Conservation (phyloP, 2,329 filamentous ascomycete genomes). For the Ophiostoma pallidulum region DNA sequence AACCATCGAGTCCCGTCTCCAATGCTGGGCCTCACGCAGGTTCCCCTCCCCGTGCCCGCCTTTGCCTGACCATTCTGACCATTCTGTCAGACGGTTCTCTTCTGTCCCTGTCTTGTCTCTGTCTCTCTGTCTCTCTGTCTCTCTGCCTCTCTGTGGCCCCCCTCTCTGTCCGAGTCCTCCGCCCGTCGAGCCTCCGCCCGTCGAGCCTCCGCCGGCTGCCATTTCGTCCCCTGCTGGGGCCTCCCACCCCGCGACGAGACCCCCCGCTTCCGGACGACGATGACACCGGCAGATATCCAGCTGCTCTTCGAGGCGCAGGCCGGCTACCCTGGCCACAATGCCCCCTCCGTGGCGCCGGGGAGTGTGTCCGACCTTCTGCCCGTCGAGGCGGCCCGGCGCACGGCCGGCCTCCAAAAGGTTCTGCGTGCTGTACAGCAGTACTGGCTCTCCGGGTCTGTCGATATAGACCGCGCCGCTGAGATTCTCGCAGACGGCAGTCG, state of each 20-base stretch:
- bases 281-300: slow-evolving; percentile 13
- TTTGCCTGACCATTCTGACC: too few species aligned
- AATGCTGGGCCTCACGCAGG: too few species aligned
- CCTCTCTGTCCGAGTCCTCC: too few species aligned
- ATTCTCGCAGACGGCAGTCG: slow-evolving; percentile 47
- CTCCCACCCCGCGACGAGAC: neutral
- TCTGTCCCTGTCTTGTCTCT: too few species aligned
- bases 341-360: neutral
- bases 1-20: too few species aligned
- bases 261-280: neutral
- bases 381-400: slow-evolving; percentile 16
- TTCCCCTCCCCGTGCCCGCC: too few species aligned
- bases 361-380: neutral
- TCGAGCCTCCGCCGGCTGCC: neutral
- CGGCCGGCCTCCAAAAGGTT: slow-evolving; percentile 27
- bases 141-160: too few species aligned
- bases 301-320: slow-evolving; percentile 8
- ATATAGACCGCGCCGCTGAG: slow-evolving; percentile 39
- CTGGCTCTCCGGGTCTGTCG: slow-evolving; percentile 30
- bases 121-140: neutral
- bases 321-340: neutral
- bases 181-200: too few species aligned
- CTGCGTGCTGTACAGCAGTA: slow-evolving; percentile 31
- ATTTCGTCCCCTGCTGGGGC: neutral
- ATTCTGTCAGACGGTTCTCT: too few species aligned